These are phyloP conservation scores for Tricladium varicosporioides DNA, from an alignment of 2,329 filamentous ascomycete genomes.

Conservation along the genomic window DNA sequence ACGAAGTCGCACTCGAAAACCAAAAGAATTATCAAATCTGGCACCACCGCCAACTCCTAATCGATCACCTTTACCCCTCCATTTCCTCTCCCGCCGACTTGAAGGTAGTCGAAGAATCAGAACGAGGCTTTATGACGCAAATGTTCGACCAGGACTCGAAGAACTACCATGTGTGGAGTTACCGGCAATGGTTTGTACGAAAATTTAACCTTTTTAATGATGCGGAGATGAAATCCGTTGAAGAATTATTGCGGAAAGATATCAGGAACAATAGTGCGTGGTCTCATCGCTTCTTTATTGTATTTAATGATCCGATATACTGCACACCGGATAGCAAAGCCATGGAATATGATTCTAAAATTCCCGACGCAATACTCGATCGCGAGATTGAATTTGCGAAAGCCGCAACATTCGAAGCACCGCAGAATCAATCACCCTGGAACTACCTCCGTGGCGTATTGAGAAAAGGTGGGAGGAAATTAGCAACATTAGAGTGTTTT, in stretches of 20 bases:
- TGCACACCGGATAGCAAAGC: conserved; percentile 48
- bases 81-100: conserved; percentile 57
- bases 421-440: conserved; percentile 94
- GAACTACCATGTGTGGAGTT: conserved; percentile 99
- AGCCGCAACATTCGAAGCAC: conserved; percentile 71
- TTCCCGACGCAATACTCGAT: conserved; percentile 64
- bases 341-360: conserved; percentile 51
- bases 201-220: conserved; percentile 64
- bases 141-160: conserved; percentile 89
- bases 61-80: conserved; percentile 56
- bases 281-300: conserved; percentile 95
- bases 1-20: conserved; percentile 75
- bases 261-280: conserved; percentile 96
- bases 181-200: conserved; percentile 70
- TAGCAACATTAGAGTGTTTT: conserved; percentile 48
- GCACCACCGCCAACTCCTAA: conserved; percentile 68
- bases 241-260: conserved; percentile 72
- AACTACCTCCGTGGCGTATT: conserved; percentile 82
- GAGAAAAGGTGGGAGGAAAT: conserved; percentile 57
- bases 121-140: conserved; percentile 70
- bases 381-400: conserved; percentile 75
- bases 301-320: conserved; percentile 63
- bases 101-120: conserved; percentile 58
- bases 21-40: conserved; percentile 99
- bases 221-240: conserved; percentile 68